Conservation (phyloP, 2,329 filamentous ascomycete species). For the Cephalotrichum gorgonifer region DNA sequence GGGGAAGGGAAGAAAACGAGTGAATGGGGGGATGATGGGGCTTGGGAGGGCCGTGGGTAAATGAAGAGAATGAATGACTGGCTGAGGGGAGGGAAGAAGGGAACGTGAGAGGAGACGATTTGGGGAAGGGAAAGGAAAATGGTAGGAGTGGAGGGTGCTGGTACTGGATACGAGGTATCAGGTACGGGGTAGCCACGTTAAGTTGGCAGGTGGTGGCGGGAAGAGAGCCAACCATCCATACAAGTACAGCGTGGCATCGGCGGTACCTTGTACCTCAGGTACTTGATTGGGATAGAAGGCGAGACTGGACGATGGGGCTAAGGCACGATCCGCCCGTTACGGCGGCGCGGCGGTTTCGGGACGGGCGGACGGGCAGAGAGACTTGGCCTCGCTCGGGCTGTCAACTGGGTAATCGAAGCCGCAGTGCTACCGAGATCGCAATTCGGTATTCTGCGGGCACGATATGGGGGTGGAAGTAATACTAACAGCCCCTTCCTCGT, state of each 20-base stretch:
- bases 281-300: not conserved
- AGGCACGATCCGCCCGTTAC: no score
- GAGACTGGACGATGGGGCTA: no score
- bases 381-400: no score
- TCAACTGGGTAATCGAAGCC: no score
- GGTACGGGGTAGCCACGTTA: not conserved
- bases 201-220: no score
- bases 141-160: not conserved
- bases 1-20: conserved; percentile 4
- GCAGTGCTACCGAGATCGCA: no score
- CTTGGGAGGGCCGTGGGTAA: not conserved
- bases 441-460: no score
- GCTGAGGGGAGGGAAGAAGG: not conserved
- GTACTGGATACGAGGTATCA: not conserved
- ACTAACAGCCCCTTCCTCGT: no score
- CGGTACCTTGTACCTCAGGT: not conserved
- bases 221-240: not conserved
- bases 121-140: not conserved
- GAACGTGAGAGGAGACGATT: not conserved
- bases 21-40: conserved; percentile 7
- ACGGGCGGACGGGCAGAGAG: no score
- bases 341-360: no score
- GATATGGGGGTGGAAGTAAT: no score
- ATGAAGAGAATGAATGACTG: not conserved
- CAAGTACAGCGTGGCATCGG: not conserved